A percentile compares a stretch with the other conserved stretches of the same genome.
Conservation (phyloP, 345 rosid genomes). For the Salix exigua region DNA sequence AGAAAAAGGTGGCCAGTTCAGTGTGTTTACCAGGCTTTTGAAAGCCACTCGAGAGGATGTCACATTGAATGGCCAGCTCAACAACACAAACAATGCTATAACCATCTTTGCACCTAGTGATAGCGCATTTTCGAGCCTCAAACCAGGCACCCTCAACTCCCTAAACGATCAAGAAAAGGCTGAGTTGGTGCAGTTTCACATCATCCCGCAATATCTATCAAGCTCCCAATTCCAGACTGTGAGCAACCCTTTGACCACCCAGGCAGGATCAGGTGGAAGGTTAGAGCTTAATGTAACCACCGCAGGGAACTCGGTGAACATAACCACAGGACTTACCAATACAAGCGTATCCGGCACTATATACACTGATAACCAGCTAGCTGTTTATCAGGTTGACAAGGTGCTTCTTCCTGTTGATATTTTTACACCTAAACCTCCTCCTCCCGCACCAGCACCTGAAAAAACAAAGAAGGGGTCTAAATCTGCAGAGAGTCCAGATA, state of each 20-base stretch:
- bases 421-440: neutral
- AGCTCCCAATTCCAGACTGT: constrained; percentile 38
- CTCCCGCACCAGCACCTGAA: neutral
- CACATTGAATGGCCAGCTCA: constrained; percentile 35
- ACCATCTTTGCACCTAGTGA: constrained; percentile 39
- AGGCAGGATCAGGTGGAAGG: constrained; percentile 32
- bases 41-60: constrained; percentile 26
- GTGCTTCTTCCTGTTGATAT: neutral
- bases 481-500: neutral
- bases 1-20: constrained; percentile 33
- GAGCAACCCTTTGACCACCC: constrained; percentile 43
- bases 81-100: constrained; percentile 36
- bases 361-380: neutral
- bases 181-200: constrained; percentile 37
- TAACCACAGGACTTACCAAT: constrained; percentile 30
- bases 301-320: constrained; percentile 30
- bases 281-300: constrained; percentile 30
- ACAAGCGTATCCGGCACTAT: neutral
- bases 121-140: constrained; percentile 32
- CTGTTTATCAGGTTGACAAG: neutral
- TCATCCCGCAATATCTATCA: constrained; percentile 26
- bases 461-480: neutral
- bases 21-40: constrained; percentile 30
- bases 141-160: constrained; percentile 39
- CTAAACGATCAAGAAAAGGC: constrained; percentile 33